A percentile compares a stretch with the other conserved stretches of the same genome.
Conservation (phyloP, 257 asterid species). For the Lavandula angustifolia region DNA sequence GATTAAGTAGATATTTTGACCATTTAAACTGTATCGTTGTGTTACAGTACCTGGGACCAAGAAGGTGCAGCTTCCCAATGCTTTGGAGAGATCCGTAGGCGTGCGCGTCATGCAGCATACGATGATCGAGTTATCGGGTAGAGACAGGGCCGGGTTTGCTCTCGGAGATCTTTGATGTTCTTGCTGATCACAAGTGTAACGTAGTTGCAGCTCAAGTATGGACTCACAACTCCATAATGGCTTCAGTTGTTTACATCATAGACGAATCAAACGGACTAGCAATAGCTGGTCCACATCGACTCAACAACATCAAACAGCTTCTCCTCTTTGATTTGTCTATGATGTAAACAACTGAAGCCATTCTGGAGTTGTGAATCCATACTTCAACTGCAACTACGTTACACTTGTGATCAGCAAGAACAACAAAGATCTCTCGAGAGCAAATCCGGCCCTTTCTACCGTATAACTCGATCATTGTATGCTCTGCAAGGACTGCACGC, state of each 20-base stretch:
- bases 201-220: slow-evolving; percentile 87
- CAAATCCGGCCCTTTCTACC: slow-evolving; percentile 83
- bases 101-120: slow-evolving; percentile 61
- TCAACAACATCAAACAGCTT: too few relatives aligned
- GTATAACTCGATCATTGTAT: slow-evolving; percentile 69
- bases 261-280: slow-evolving; percentile 65
- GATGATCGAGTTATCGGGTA: slow-evolving; percentile 71
- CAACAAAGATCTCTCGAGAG: slow-evolving; percentile 72
- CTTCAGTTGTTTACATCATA: slow-evolving; percentile 68
- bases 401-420: slow-evolving; percentile 74
- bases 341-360: slow-evolving; percentile 80
- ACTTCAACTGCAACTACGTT: slow-evolving; percentile 85
- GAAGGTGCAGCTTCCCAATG: slow-evolving; percentile 51
- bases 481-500: slow-evolving; percentile 55
- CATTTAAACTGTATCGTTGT: neutral
- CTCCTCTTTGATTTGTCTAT: slow-evolving; percentile 65
- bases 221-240: slow-evolving; percentile 92
- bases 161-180: slow-evolving; percentile 71
- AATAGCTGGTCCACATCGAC: too few relatives aligned
- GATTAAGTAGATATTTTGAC: neutral
- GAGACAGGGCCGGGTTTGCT: slow-evolving; percentile 85
- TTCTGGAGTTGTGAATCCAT: slow-evolving; percentile 89
- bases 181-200: slow-evolving; percentile 75
- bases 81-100: slow-evolving; percentile 69
- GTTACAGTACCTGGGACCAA: slow-evolving; percentile 60